Conservation (phyloP, 192 early-diverging fungal species). For the Geosiphon pyriformis region DNA sequence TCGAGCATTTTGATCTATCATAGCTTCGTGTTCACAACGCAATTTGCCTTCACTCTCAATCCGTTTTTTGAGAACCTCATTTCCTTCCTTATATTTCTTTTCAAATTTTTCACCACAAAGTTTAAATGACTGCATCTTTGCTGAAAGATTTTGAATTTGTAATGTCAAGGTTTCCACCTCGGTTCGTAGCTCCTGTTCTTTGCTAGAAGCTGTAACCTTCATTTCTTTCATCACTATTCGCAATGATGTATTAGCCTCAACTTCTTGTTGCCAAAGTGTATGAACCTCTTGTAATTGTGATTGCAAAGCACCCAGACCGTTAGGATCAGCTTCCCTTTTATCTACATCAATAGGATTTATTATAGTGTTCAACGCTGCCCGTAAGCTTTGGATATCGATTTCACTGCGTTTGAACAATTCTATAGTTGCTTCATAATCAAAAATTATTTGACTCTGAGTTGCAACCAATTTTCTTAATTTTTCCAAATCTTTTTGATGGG, state of each 20-base stretch:
- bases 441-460: conserved; percentile 3
- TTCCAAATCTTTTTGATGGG: conserved; percentile 5
- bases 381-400: not conserved
- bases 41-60: not conserved
- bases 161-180: not conserved
- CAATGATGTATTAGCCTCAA: not conserved
- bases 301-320: not conserved
- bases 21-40: not conserved
- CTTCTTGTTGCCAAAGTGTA: conserved; percentile 10
- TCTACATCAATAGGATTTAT: not conserved
- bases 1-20: not conserved
- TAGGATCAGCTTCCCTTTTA: not conserved
- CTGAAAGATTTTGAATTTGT: not conserved
- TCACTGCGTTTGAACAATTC: not conserved
- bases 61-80: not conserved
- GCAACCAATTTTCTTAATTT: conserved; percentile 7
- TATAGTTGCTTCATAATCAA: conserved; percentile 10
- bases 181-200: conserved; percentile 4
- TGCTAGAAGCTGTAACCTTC: not conserved
- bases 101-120: conserved; percentile 5
- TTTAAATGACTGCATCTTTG: not conserved
- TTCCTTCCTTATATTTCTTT: not conserved
- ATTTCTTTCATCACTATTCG: not conserved
- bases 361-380: not conserved
- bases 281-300: not conserved